Base-by-base conservation (phyloP, 1,139 yeast species). In the Pichia sp. region DNA sequence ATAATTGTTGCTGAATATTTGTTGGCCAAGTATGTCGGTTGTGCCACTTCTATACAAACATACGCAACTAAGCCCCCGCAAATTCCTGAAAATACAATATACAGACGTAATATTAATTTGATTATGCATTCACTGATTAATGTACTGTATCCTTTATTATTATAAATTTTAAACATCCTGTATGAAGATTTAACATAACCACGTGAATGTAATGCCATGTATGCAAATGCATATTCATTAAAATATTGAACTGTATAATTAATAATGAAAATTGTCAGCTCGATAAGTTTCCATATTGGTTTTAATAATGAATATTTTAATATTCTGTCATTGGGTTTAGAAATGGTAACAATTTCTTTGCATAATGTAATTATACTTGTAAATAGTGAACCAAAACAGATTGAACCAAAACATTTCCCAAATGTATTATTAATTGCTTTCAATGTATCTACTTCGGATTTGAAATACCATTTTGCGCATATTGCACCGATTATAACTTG, bases 381-480 rank as follows among this genome's bases (percentile, higher is more conserved):
- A 53, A 88, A 74, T 51, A 88, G 66, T 2, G 94, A 82, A 0
- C 96, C 96, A 57, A 86, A 82, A 56, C 94, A 82, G 41, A 89
- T 80, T 3, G 96, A 85, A 0, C 97, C 96, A 58, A 88, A 83
- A 26, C 94, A 83, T 57, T 81, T 84, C 1, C 94, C 80, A 65
- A 86, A 64, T 1, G 95, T 85, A 52, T 95, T 72, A 55, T 75
- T 77, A 51, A 88, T 75, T 2, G 95, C 81, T 3, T 89, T 87
- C 41, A 77, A 62, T 0, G 93, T 91, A 6, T 93, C 91, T 64
- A 74, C 75, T 53, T 64, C 73, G 24, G 95, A 95, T 64, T 78
- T 72, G 7, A 93, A 88, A 62, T 85, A 88, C 96, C 96, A 88
- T n/a, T 91, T 77, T 8, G 96, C 96, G 57, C 74, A 88, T 22